Conservation (phyloP, 2,329 filamentous ascomycete genomes). For the Colletotrichum somersetense region DNA sequence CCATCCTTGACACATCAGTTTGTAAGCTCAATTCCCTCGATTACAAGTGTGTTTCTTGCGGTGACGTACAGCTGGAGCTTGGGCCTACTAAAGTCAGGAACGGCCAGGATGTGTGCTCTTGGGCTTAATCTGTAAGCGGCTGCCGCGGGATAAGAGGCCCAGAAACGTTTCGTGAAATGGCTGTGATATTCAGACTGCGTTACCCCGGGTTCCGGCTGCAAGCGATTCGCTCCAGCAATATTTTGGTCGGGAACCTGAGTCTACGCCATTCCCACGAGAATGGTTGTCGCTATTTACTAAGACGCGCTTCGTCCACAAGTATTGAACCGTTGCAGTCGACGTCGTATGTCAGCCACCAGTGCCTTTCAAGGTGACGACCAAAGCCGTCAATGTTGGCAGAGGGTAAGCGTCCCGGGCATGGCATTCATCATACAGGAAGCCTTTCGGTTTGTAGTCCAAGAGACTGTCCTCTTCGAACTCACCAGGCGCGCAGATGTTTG, state of each 20-base stretch:
- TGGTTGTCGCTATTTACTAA: neutral
- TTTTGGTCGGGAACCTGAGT: no score
- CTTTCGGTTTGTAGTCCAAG: constrained; percentile 65
- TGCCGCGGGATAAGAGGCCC: neutral
- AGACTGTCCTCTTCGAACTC: constrained; percentile 45
- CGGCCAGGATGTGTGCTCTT: no score
- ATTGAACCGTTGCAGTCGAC: constrained; percentile 5
- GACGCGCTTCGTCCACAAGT: neutral
- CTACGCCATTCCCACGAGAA: no score
- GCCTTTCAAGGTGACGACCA: constrained; percentile 3
- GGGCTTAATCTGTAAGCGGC: no score
- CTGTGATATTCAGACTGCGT: neutral
- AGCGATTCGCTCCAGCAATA: no score
- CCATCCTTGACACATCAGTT: neutral
- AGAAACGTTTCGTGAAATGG: neutral
- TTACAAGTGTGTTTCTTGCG: neutral
- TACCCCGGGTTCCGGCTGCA: neutral
- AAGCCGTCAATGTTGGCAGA: constrained; percentile 53
- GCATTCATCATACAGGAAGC: constrained; percentile 64
- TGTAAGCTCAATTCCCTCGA: neutral
- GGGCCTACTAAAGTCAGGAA: no score
- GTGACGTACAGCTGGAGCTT: neutral
- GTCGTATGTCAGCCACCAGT: neutral
- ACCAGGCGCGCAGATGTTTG: neutral
- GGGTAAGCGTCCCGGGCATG: constrained; percentile 56